Evolutionary conservation across 352 stramenopile genomes (phyloP), one percentile per base, ranked within the genome.

Genomic region (Globisporangium echinulatum): DNA sequence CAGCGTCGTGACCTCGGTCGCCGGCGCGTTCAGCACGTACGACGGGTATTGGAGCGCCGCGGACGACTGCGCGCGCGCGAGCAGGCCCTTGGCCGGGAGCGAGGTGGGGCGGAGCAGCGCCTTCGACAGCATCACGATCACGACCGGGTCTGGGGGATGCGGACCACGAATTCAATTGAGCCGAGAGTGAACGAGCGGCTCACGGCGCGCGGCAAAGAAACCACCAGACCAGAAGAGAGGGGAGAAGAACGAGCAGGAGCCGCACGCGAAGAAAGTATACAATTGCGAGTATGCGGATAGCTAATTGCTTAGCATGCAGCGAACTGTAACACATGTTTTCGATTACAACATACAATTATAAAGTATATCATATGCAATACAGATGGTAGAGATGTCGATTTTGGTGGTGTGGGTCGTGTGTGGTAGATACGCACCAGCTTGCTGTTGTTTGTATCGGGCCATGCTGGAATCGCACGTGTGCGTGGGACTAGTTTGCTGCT

Each of bases 1-100:
- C 17, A 99, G 81, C 58, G 91, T 98, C 51, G 96, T 98, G 47
- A 99, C 92, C 71, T 99, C 93, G 1, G 97, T 99, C 36, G 89
- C 88, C 19, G 94, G 93, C 63, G 90, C 87, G 69, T 97, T 98
- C 49, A 96, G 74, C 63, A 97, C 87, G 66, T 96, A 97, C 37
- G 86, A 82, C 50, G 86, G 86, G 69, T 90, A 91, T 67, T 84
- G 88, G 60, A 82, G 79, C 48, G 83, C 79, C 17, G 78, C 72
- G 46, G 78, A 64, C 42, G 79, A 91, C 70, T 91, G 77, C 64
- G 82, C 79, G 68, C 82, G 82, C 61, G 76, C 52, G 59, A 92
- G 79, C 59, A 76, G 46, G 17, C 46, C 43, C 52, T 59, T 52
- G 15, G 62, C 65, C 62, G 47, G 67, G 60, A 64, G 60, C 68